Percentiles rank a stretch among this genome's conserved stretches.
These are phyloP conservation scores for Boletellus ananiceps DNA, from an alignment of 768 basidiomycete genomes.

Conservation along the genomic window DNA sequence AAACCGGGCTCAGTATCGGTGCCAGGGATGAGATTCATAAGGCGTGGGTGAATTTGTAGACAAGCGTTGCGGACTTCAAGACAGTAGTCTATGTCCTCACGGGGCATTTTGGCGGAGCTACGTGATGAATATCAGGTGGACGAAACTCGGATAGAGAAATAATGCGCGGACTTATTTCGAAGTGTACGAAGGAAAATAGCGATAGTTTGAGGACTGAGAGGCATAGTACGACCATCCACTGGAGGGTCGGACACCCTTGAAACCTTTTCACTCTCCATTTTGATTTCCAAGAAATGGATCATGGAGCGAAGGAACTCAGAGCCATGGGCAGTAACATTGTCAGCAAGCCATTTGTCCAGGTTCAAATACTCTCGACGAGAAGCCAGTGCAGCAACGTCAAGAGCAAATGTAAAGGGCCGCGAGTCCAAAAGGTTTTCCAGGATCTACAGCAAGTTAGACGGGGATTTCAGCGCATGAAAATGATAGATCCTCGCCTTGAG, in stretches of 20 bases:
- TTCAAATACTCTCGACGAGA: conserved; percentile 92
- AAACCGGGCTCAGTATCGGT: conserved; percentile 89
- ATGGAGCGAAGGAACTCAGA: conserved; percentile 83
- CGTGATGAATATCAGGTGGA: conserved; percentile 1
- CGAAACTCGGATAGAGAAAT: not conserved
- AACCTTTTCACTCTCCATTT: conserved; percentile 86
- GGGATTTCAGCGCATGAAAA: not conserved
- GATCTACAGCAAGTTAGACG: conserved; percentile 47
- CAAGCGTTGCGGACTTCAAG: conserved; percentile 90
- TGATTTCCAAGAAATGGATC: conserved; percentile 85
- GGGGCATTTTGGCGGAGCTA: conserved; percentile 70
- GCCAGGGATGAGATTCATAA: conserved; percentile 89
- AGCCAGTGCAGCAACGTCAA: conserved; percentile 92
- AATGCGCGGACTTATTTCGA: conserved; percentile 63
- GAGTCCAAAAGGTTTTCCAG: conserved; percentile 89
- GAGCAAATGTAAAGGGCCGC: conserved; percentile 81
- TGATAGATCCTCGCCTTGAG: conserved; percentile 59
- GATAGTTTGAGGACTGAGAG: conserved; percentile 82
- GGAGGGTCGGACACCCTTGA: conserved; percentile 73
- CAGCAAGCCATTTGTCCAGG: conserved; percentile 93
- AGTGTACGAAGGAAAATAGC: conserved; percentile 90
- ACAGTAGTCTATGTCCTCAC: conserved; percentile 79
- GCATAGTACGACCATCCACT: conserved; percentile 76
- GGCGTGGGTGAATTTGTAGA: conserved; percentile 90
- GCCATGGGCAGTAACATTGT: conserved; percentile 78